Evolutionary conservation across 345 rosid species (phyloP).

Genomic region (Kandelia obovata): DNA sequence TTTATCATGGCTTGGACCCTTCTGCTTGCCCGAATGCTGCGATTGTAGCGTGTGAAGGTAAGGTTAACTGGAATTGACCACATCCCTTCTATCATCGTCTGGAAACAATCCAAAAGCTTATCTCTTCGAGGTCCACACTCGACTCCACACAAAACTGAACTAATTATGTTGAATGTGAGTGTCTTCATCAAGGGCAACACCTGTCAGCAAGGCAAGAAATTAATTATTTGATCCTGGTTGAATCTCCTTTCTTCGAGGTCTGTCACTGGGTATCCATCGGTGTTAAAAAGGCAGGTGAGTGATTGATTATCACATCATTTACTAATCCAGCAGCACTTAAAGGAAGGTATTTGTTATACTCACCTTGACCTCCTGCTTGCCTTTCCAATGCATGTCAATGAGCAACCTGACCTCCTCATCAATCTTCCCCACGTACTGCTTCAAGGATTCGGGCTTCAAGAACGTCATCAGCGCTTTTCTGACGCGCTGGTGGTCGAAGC

Average conservation of each 20-base stretch:
- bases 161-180: constrained; percentile 50
- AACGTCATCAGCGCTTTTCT: constrained; percentile 42
- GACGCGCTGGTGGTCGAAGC: constrained; percentile 43
- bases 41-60: constrained; percentile 47
- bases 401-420: constrained; percentile 48
- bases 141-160: constrained; percentile 43
- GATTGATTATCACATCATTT: no score
- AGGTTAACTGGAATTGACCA: constrained; percentile 48
- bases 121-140: constrained; percentile 38
- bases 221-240: no score
- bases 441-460: constrained; percentile 57
- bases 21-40: constrained; percentile 39
- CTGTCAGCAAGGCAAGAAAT: constrained; percentile 17
- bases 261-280: no score
- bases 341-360: neutral
- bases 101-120: constrained; percentile 25
- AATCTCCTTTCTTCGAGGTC: no score
- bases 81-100: constrained; percentile 38
- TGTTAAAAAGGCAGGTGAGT: no score
- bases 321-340: no score
- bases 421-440: constrained; percentile 44
- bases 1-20: constrained; percentile 26
- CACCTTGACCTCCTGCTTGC: constrained; percentile 40
- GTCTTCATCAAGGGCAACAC: constrained; percentile 48
- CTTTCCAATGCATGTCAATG: constrained; percentile 39